These are phyloP conservation scores for Polymyxa betae DNA, from an alignment of 208 protist genomes.

Conservation along the genomic window DNA sequence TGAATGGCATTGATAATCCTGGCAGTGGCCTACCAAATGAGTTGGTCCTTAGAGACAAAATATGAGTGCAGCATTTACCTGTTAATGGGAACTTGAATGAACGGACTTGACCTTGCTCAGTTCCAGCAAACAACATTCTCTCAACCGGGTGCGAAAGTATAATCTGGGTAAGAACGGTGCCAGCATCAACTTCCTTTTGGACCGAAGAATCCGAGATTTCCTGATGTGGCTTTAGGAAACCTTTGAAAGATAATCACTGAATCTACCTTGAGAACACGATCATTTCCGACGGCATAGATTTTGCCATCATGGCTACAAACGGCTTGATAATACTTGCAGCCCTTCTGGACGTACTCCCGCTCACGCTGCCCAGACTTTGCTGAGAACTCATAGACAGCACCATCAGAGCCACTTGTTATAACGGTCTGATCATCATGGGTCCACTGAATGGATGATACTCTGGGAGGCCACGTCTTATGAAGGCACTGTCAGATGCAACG, in stretches of 20 bases:
- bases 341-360: constrained; percentile 82
- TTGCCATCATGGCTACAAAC: constrained; percentile 82
- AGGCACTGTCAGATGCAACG: no score
- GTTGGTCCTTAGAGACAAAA: no score
- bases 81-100: constrained; percentile 83
- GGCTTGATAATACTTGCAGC: constrained; percentile 85
- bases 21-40: no score
- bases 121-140: constrained; percentile 89
- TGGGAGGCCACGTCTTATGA: no score
- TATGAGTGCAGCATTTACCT: no score
- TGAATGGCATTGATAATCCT: constrained; percentile 55
- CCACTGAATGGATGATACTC: constrained; percentile 66
- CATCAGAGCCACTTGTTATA: constrained; percentile 86
- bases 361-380: constrained; percentile 86
- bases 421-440: constrained; percentile 83
- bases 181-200: not conserved
- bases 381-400: constrained; percentile 90
- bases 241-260: no score
- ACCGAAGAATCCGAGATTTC: constrained; percentile 67
- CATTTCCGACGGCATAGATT: constrained; percentile 88
- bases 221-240: no score
- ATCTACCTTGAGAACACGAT: constrained; percentile 87
- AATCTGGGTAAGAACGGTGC: not conserved
- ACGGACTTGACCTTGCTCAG: constrained; percentile 85
- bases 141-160: not conserved